phyloP scores from a whole-genome alignment of 176 grass and related monocot species.

The Rhynchospora pubera region DNA sequence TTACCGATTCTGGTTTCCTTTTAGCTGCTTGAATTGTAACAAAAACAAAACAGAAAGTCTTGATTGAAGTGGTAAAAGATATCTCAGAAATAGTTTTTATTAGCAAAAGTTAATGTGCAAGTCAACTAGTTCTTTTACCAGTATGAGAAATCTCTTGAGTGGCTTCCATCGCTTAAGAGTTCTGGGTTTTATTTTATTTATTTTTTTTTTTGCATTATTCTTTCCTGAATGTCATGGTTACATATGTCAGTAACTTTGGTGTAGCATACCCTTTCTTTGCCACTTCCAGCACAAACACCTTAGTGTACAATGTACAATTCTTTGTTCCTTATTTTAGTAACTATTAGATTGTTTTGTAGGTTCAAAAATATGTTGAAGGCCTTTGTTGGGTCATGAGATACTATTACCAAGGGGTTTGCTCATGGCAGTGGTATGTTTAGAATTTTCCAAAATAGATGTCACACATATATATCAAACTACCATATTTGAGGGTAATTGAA shows the following conservation, averaged over 20 bases:
- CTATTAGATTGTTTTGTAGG: conserved; percentile 48
- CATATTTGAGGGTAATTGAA: neutral
- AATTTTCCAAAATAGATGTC: conserved; percentile 13
- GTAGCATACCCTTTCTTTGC: neutral
- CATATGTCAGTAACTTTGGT: neutral
- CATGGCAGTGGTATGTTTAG: conserved; percentile 91
- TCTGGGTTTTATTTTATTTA: too few relatives aligned
- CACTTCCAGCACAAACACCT: neutral
- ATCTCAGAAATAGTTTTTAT: neutral
- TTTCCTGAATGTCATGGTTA: neutral
- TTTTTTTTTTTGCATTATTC: neutral
- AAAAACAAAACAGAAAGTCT: neutral
- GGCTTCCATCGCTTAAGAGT: neutral
- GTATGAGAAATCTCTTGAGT: neutral
- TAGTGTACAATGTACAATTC: neutral
- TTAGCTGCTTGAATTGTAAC: neutral
- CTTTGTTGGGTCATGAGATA: conserved; percentile 99
- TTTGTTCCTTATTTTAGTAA: conserved; percentile 7
- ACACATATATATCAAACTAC: neutral
- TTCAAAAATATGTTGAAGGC: conserved; percentile 94
- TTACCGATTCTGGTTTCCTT: neutral
- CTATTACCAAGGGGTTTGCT: conserved; percentile 99
- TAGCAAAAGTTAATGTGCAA: neutral
- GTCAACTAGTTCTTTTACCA: neutral
- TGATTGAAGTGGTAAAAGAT: neutral